Evolutionary conservation across 1,139 yeast genomes (phyloP).

Genomic region (Yamadazyma trypodendri): DNA sequence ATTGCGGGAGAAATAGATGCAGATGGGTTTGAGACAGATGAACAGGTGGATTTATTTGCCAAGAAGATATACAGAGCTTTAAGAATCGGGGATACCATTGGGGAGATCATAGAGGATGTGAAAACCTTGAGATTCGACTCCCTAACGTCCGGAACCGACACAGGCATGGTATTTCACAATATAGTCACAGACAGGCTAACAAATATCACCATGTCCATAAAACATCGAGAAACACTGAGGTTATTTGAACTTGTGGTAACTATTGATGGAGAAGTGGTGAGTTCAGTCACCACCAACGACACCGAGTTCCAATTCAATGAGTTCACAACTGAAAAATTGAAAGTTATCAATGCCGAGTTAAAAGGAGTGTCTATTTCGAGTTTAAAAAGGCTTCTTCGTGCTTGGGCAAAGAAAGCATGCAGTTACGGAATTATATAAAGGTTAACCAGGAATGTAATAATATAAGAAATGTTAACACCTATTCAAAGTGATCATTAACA

Average conservation of each 20-base stretch:
- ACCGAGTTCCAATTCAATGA: neutral
- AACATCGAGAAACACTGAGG: neutral
- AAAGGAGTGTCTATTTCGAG: constrained; percentile 3
- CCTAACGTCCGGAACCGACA: neutral
- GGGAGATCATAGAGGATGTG: constrained; percentile 1
- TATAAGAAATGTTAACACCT: no score
- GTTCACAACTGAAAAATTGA: neutral
- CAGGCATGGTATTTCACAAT: neutral
- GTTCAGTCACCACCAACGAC: constrained; percentile 1
- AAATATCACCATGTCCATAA: neutral
- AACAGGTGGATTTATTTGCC: constrained; percentile 7
- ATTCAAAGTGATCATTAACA: neutral
- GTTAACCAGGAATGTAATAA: no score
- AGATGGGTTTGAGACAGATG: constrained; percentile 9
- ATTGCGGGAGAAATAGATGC: constrained; percentile 1
- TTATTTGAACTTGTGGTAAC: neutral
- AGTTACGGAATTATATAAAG: constrained; percentile 1
- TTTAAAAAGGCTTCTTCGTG: neutral
- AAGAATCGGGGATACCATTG: constrained; percentile 1
- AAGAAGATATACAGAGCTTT: neutral
- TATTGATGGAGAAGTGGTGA: constrained; percentile 1
- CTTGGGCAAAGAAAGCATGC: neutral
- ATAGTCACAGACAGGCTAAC: neutral
- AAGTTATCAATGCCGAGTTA: constrained; percentile 1
- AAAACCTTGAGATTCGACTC: neutral